Base-by-base conservation (phyloP, 345 rosid species). In the Salix brachista region DNA sequence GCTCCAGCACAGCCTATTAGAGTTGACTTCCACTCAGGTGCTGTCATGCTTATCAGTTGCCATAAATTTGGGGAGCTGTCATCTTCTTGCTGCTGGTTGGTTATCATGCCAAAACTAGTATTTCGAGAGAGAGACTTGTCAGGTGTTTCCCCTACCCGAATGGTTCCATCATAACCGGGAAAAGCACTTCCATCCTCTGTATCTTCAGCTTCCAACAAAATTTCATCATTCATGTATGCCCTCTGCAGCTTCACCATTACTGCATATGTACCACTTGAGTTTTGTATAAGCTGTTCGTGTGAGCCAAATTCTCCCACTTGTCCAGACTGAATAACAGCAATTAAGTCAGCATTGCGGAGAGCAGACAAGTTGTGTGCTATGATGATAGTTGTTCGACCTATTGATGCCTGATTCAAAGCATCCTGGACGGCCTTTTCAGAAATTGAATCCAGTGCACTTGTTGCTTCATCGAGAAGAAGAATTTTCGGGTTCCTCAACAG, bases 301-400 rank as follows among this genome's bases (percentile, higher is more conserved):
- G 89, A 85, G 64, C 93, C 93, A 0, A 68, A 85, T 81, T 88
- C 90, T 13, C 83, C 54, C 13, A 88, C 87, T 81, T 56, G 74
- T 30, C 93, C 89, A 18, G 81, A 72, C 69, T 80, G 83, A 48
- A 87, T 65, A 69, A 87, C 91, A 2, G 62, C 82, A 71, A 90
- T 88, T 62, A 74, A 2, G 76, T 90, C 83, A 50, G 85, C 86
- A 34, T 75, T 79, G 5, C 81, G 79, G 73, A 90, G 83, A 11
- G 89, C 87, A 32, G 84, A 84, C 21, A 87, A 88, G 46, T 86
- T 82, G 44, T 90, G 93, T 28, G 93, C 89, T 30, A 90, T 74
- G 10, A 85, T 71, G 37, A 88, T 79, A 10, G 84, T 85, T 54
- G 91, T 88, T 74, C 91, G 82, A 58, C 90, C 90, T 17, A 67